Conservation (phyloP, 1,284 basidiomycete genomes). For the Rhodotorula sp. region DNA sequence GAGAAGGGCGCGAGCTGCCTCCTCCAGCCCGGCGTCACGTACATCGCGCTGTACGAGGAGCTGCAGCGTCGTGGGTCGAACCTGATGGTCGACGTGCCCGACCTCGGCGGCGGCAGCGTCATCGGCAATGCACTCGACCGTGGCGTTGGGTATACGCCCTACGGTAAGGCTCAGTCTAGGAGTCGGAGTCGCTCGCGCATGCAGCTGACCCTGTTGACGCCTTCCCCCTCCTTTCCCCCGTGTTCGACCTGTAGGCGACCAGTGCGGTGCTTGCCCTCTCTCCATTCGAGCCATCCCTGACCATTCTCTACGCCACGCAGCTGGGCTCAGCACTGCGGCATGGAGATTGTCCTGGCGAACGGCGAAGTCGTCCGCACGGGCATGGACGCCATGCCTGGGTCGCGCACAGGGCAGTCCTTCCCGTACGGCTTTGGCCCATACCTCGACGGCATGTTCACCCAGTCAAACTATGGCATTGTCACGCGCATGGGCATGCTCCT, state of each 20-base stretch:
- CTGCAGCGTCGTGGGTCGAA: conserved; percentile 22
- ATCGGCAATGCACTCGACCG: conserved; percentile 43
- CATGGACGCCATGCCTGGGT: conserved; percentile 40
- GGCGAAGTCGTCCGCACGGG: conserved; percentile 44
- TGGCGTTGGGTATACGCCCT: conserved; percentile 38
- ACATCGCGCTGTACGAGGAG: conserved; percentile 46
- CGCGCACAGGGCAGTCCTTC: conserved; percentile 42
- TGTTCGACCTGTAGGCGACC: no score
- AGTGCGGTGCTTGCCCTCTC: no score
- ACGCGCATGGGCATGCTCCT: conserved; percentile 44
- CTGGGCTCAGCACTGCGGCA: conserved; percentile 41
- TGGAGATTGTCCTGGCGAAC: conserved; percentile 44
- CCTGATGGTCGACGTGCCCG: conserved; percentile 37
- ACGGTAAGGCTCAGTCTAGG: not conserved
- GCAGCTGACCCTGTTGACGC: no score
- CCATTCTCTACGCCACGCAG: no score
- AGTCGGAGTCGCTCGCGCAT: no score
- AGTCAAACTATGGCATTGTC: conserved; percentile 30
- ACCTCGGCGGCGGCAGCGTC: conserved; percentile 40
- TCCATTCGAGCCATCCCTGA: no score
- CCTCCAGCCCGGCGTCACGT: conserved; percentile 44
- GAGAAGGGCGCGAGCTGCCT: conserved; percentile 40
- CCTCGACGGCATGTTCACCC: conserved; percentile 46
- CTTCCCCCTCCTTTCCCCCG: no score
- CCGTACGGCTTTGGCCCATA: conserved; percentile 42